phyloP scores from a whole-genome alignment of 176 grass and related monocot species.

The Eremochloa ophiuroides region DNA sequence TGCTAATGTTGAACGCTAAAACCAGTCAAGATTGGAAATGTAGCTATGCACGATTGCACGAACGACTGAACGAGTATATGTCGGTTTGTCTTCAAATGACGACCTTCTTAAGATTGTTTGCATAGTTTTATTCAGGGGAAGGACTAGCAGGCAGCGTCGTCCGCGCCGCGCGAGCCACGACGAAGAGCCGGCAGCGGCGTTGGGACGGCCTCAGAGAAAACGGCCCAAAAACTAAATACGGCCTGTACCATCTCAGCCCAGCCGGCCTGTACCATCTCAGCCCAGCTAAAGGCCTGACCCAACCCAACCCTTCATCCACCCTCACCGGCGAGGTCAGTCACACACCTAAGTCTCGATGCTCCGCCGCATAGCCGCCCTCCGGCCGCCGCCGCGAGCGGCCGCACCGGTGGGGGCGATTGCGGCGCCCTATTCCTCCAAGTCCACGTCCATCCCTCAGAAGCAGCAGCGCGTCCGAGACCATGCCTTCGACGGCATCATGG shows the following conservation, averaged over 20 bases:
- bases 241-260: neutral
- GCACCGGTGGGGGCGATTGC: neutral
- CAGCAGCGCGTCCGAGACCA: slow-evolving; percentile 86
- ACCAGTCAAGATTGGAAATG: neutral
- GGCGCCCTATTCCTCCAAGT: slow-evolving; percentile 47
- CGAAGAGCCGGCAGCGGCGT: too few species aligned
- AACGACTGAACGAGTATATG: neutral
- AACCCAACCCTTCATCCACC: neutral
- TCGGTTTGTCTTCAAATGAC: neutral
- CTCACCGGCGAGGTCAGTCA: neutral
- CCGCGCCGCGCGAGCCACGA: too few species aligned
- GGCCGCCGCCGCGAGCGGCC: neutral
- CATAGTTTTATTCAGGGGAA: too few species aligned
- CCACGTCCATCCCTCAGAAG: slow-evolving; percentile 74
- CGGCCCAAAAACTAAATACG: neutral
- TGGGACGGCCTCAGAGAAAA: neutral
- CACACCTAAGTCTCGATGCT: slow-evolving; percentile 8
- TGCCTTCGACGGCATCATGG: slow-evolving; percentile 79
- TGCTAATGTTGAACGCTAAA: neutral
- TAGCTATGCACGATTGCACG: neutral
- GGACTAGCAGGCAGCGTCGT: too few species aligned
- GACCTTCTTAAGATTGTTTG: neutral
- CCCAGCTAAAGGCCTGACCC: neutral
- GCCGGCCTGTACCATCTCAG: neutral
- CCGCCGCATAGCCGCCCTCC: slow-evolving; percentile 33